Conservation (phyloP, 306 rosid genomes). For the Cajanus cajan region DNA sequence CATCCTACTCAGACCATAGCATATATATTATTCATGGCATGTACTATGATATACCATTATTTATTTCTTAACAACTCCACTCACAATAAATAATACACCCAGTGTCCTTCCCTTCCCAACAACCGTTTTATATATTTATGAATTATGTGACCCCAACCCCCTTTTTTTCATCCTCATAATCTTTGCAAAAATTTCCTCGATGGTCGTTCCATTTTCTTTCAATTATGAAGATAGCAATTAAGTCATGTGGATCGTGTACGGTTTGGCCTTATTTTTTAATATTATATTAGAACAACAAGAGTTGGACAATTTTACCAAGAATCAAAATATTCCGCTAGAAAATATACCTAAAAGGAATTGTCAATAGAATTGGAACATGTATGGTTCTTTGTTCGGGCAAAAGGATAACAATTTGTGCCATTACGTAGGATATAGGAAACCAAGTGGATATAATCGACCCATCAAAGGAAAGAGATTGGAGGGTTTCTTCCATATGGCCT, state of each 20-base stretch:
- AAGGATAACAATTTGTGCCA: constrained; percentile 23
- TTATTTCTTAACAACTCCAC: constrained; percentile 44
- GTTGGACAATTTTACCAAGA: background rate
- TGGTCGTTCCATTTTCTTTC: background rate
- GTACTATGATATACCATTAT: constrained; percentile 32
- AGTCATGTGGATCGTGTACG: background rate
- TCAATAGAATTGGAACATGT: background rate
- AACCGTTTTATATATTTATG: constrained; percentile 11
- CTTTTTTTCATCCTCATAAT: background rate
- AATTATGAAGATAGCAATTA: background rate
- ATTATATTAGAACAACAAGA: background rate
- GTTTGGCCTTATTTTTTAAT: background rate
- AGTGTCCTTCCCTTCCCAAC: constrained; percentile 36
- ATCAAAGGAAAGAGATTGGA: constrained; percentile 26
- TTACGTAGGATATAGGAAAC: constrained; percentile 20
- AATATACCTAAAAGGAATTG: background rate
- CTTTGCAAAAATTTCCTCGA: background rate
- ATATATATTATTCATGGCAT: constrained; percentile 32
- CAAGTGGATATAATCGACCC: constrained; percentile 26
- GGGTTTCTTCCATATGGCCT: background rate
- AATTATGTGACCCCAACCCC: background rate
- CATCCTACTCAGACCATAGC: constrained; percentile 17
- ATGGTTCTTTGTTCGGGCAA: background rate
- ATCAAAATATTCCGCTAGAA: background rate
- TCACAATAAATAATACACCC: constrained; percentile 32